These are phyloP conservation scores for Blepharisma undulans DNA, from an alignment of 169 alveolate species.

Conservation along the genomic window DNA sequence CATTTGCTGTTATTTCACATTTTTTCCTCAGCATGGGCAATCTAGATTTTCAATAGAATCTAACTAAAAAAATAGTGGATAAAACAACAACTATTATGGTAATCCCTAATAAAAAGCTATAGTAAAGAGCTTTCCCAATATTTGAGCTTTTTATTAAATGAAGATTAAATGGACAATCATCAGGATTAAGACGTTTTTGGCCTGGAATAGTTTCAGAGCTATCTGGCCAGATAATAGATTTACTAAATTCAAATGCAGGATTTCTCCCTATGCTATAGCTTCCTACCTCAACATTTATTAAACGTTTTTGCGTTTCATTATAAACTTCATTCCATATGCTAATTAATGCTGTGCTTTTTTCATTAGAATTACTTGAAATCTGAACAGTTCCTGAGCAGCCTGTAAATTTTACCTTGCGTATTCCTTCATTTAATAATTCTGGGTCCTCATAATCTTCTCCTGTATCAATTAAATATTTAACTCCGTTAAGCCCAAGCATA, in stretches of 20 bases:
- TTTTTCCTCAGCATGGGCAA: not conserved
- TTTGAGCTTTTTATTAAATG: not conserved
- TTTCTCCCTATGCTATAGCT: not conserved
- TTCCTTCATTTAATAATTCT: not conserved
- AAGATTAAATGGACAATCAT: not conserved
- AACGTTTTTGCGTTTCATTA: not conserved
- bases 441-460: constrained; percentile 5
- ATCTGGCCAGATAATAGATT: not conserved
- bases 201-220: not conserved
- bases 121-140: not conserved
- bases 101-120: not conserved
- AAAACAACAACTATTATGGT: not conserved
- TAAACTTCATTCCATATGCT: not conserved
- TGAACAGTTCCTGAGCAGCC: constrained; percentile 16
- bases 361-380: not conserved
- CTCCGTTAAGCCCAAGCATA: not conserved
- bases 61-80: not conserved
- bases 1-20: not conserved
- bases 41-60: not conserved
- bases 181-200: not conserved
- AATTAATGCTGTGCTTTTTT: not conserved
- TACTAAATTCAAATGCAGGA: not conserved
- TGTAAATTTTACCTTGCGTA: not conserved
- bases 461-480: not conserved
- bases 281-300: not conserved